Evolutionary conservation across 495 filamentous ascomycete genomes (phyloP).

Genomic region (Oleoguttula mirabilis): DNA sequence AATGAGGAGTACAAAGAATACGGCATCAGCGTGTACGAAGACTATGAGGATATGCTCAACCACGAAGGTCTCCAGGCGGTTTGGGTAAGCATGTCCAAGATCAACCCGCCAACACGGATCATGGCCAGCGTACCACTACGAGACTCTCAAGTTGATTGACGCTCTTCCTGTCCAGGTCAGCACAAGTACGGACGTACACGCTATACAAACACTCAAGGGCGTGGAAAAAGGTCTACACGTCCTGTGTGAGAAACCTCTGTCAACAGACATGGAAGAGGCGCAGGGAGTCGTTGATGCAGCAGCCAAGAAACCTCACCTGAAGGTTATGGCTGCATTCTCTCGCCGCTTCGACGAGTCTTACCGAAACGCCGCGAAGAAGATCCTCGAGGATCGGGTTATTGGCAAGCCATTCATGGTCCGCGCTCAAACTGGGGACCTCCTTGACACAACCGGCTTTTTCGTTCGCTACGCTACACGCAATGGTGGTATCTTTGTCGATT

Average conservation of each 20-base stretch:
- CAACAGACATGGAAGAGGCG: conserved; percentile 11
- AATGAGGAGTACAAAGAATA: conserved; percentile 34
- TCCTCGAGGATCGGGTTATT: conserved; percentile 3
- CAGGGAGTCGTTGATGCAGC: conserved; percentile 5
- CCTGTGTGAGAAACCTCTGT: conserved; percentile 45
- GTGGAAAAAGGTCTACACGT: conserved; percentile 41
- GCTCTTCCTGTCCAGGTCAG: no score
- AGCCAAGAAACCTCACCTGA: conserved; percentile 1
- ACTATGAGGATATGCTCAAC: conserved; percentile 46
- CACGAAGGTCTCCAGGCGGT: conserved; percentile 42
- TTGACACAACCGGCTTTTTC: conserved; percentile 12
- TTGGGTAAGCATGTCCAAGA: no score
- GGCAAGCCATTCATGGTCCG: conserved; percentile 9
- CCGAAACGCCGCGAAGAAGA: conserved; percentile 5
- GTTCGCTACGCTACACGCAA: conserved; percentile 5
- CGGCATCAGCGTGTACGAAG: conserved; percentile 28
- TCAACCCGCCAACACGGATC: no score
- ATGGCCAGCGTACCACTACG: no score
- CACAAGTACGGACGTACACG: conserved; percentile 42
- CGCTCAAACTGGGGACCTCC: conserved; percentile 7
- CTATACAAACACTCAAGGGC: conserved; percentile 43
- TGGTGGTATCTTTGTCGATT: conserved; percentile 13
- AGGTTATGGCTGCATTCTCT: conserved; percentile 15
- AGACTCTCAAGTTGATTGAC: no score
- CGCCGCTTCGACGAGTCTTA: conserved; percentile 14